Percentiles rank a stretch among this genome's conserved stretches.
Evolutionary conservation across 345 rosid genomes (phyloP).

Genomic region (Eucalyptus tenuipes): DNA sequence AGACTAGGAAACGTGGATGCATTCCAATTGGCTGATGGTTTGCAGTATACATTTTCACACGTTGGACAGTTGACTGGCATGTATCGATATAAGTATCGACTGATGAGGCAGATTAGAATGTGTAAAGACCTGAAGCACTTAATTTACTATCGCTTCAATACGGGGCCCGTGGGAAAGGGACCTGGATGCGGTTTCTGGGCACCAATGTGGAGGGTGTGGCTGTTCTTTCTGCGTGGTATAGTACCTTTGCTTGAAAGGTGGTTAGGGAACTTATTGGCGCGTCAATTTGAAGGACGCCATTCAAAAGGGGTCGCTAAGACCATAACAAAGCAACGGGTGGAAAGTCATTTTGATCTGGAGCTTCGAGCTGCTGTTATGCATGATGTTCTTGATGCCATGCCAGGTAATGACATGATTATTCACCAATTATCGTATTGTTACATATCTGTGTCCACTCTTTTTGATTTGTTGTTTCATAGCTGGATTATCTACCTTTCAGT

Average conservation of each 20-base stretch:
- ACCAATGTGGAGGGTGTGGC: conserved; percentile 99
- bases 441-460: background rate
- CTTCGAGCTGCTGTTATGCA: conserved; percentile 99
- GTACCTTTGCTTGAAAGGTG: conserved; percentile 95
- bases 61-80: conserved; percentile 99
- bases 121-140: conserved; percentile 96
- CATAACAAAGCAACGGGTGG: conserved; percentile 92
- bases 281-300: conserved; percentile 98
- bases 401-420: conserved; percentile 36
- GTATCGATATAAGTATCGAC: conserved; percentile 94
- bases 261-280: conserved; percentile 92
- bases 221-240: conserved; percentile 95
- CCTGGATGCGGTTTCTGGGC: conserved; percentile 98
- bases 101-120: conserved; percentile 97
- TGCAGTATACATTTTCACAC: conserved; percentile 94
- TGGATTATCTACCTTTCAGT: background rate
- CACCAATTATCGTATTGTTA: background rate
- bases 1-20: conserved; percentile 97
- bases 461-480: background rate
- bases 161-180: conserved; percentile 99
- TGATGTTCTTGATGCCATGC: conserved; percentile 99
- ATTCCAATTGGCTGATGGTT: conserved; percentile 92
- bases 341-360: conserved; percentile 78
- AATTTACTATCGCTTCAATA: conserved; percentile 92
- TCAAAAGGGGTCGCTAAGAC: conserved; percentile 99